Base-by-base conservation (phyloP, 2,329 filamentous ascomycete species). In the Aspergillus sp. region DNA sequence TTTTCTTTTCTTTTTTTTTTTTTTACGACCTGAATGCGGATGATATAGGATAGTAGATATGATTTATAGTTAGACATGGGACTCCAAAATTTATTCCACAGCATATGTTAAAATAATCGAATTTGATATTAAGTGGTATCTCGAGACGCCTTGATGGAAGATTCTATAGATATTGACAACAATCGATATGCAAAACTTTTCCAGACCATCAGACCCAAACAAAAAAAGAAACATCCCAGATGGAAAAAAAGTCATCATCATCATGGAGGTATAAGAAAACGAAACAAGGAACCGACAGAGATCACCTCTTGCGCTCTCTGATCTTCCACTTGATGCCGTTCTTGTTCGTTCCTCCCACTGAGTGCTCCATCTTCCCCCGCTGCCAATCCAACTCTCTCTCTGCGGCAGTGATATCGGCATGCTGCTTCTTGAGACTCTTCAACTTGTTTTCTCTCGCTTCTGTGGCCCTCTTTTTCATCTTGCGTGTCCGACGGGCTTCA, bases 271-370 rank as follows among this genome's bases (percentile, higher is more conserved):
- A 32, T 32, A 37, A 37, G 27, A 29, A 34, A n/a, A 28, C 37
- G 13, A 7, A 39, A 8, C 8, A 32, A n/a, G 8, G 33, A 43
- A 19, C 26, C 12, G 19, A 12, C 27, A 12, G 5, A 26, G 26
- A 53, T 56, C 46, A 57, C 51, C 45, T 50, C 70, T 82, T 83
- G 52, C 81, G 69, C 67, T 82, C 78, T 44, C 79, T 68, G 36
- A 79, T 68, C 69, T 83, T 84, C 72, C 80, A 85, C 56, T 81
- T 83, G 54, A 80, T 68, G 7, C 81, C 81, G 44, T 77, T 70
- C 64, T 83, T 83, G 63, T 83, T 84, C 42, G 77, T 71, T 1
- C 81, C 81, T 12, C 80, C 81, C 4, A 79, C 68, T 2, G 71
- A 75, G 47, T 77, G 76, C 50, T 73, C 75, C 80, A 84, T 83